Evolutionary conservation across 768 basidiomycete species (phyloP), one percentile per base, ranked within the genome.

Genomic region (Arthromyces matolae): DNA sequence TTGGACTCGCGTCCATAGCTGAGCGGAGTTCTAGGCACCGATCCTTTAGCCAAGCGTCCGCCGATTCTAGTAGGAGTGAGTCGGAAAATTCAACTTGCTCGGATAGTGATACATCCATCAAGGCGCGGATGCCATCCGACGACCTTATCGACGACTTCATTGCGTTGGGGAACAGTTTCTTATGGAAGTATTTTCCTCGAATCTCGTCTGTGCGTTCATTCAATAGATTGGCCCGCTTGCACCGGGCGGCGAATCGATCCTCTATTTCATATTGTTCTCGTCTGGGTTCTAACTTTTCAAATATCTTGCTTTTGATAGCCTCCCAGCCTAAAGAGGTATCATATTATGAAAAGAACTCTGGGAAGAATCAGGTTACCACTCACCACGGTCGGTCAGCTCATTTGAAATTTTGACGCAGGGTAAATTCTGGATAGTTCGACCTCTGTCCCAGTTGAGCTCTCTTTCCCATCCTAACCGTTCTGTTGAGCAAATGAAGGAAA

Each of bases 311-410:
- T 18, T 49, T 49, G 10, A 42, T 43, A 14, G 42, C 37, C 14
- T 25, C 12, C 48, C 48, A 49, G 6, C 28, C 48, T 44, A 19
- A 24, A n/a, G n/a, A 12, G 24, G 23, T 13, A 4, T 4, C 1
- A 34, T 13, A 18, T 34, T 3, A 44, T 25, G 3, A 12, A 9
- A 10, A 13, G 23, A 34, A 14, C n/a, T 23, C 9, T 19, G 8
- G 23, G 4, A 3, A 18, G 8, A 7, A 12, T n/a, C 13, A 12
- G 12, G 22, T 2, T 10, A n/a, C n/a, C n/a, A 34, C 46, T 33
- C 41, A 47, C 46, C 27, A 40, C 39, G 46, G 34, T 47, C 46
- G 4, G 46, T 41, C 16, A 47, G 46, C 5, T 33, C 31, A 12
- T 34, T 47, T 7, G 46, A 19, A 10, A 40, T 37, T 2, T 3